Percentiles rank a stretch among this genome's conserved stretches.
These are phyloP conservation scores for Blastocladiella britannica DNA, from an alignment of 192 early-diverging fungal genomes.

Conservation along the genomic window DNA sequence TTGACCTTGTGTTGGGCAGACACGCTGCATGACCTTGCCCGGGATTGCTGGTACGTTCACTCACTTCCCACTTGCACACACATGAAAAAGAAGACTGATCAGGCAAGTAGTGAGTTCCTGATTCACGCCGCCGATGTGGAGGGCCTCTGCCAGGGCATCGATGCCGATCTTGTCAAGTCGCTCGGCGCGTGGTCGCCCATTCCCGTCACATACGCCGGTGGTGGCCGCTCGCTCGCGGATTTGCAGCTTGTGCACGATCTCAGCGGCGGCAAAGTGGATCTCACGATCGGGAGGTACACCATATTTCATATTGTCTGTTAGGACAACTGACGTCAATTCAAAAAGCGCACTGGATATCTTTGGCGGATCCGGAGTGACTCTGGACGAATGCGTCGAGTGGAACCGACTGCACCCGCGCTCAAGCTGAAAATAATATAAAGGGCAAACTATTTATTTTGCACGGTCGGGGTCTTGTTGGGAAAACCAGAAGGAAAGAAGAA, in stretches of 20 bases:
- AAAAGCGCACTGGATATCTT: constrained; percentile 87
- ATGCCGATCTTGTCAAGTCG: constrained; percentile 51
- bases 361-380: constrained; percentile 65
- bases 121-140: constrained; percentile 97
- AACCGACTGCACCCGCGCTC: constrained; percentile 18
- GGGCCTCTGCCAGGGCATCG: constrained; percentile 85
- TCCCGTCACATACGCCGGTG: constrained; percentile 90
- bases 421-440: no score
- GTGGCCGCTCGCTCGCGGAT: constrained; percentile 48
- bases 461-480: no score
- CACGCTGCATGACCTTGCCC: constrained; percentile 28
- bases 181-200: constrained; percentile 69
- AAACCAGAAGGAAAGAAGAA: no score
- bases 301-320: background rate
- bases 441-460: no score
- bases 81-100: no score
- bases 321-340: background rate
- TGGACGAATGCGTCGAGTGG: constrained; percentile 60
- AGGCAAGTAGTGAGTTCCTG: constrained; percentile 76
- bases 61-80: background rate
- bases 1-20: no score
- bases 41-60: constrained; percentile 31
- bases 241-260: constrained; percentile 54
- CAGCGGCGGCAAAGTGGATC: constrained; percentile 64
- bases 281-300: constrained; percentile 71